Base-by-base conservation (phyloP, 1,139 yeast genomes). In the Fermentozyma sake region DNA sequence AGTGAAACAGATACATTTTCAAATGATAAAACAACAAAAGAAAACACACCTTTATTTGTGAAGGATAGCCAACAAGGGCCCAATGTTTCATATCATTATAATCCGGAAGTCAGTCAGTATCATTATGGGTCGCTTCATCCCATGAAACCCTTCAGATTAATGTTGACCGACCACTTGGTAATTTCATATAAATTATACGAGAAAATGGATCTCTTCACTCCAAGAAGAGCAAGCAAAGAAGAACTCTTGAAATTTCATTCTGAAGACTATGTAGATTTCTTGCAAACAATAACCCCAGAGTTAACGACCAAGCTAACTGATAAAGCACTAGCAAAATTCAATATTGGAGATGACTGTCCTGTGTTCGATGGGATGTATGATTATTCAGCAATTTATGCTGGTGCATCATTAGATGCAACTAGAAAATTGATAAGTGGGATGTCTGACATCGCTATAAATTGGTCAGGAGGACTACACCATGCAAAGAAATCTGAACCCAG, bases 391-490 rank as follows among this genome's bases (percentile, higher is more conserved):
- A 76, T 86, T 10, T 86, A 89, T 40, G 81, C 96, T 1, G 97
- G 97, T 14, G 95, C 95, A 2, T 81, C 95, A 2, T 61, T 91
- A 49, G 97, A 91, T 55, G 98, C 97, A 2, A 77, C 95, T 10
- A 72, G 95, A 13, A 83, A 89, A 52, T 68, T 91, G 35, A 76
- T 83, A 21, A 72, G 79, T 36, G 87, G 89, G 5, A 87, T 85
- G 58, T 79, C 94, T 30, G 98, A 91, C 51, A 85, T 91, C 32
- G 98, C 98, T 18, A 86, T 91, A 42, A 91, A 91, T 55, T 91
- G 96, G 91, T 81, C 94, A 10, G 98, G 98, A 23, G 98, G 98
- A 1, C 65, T 91, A 26, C 98, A 91, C 55, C 98, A 91, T 52
- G 97, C 98, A 6, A 91, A 91, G 50, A 91, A 91, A 54, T 79